A percentile compares a stretch with the other conserved stretches of the same genome.
Evolutionary conservation across 371 early-diverging fungal species (phyloP).

Genomic region (Mortierella sp.): DNA sequence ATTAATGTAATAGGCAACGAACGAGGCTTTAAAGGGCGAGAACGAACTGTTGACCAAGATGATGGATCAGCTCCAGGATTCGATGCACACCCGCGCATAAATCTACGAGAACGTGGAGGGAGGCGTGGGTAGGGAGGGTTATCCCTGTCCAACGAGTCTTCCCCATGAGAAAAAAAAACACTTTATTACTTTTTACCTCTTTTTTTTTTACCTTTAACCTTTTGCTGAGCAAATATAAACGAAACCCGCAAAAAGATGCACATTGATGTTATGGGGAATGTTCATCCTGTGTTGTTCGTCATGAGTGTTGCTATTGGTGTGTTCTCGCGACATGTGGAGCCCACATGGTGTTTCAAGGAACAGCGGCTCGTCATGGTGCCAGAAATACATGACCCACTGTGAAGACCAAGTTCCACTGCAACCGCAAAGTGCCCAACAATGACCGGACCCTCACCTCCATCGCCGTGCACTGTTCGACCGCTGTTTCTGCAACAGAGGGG

Average conservation of each 20-base stretch:
- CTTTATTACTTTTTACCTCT: background rate
- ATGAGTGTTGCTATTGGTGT: background rate
- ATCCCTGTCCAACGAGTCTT: background rate
- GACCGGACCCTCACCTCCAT: background rate
- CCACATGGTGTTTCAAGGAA: background rate
- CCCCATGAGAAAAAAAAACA: background rate
- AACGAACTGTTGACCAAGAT: constrained; percentile 39
- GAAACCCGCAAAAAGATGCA: background rate
- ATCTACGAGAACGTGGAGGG: background rate
- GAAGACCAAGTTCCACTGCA: background rate
- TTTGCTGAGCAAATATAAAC: constrained; percentile 1
- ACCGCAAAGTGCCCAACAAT: background rate
- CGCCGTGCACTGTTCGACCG: background rate
- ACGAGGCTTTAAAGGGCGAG: constrained; percentile 35
- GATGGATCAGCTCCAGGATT: constrained; percentile 50
- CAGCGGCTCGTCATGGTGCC: background rate
- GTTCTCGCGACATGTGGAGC: background rate
- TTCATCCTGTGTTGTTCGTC: too few relatives aligned
- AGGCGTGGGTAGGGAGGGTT: background rate
- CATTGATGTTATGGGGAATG: background rate
- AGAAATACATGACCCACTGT: background rate
- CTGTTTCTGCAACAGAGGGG: background rate
- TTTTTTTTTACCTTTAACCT: background rate
- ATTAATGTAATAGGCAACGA: constrained; percentile 9
- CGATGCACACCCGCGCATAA: constrained; percentile 35